Evolutionary conservation across 2,329 filamentous ascomycete species (phyloP), one percentile per base, ranked within the genome.

Genomic region (Cercospora sp.): DNA sequence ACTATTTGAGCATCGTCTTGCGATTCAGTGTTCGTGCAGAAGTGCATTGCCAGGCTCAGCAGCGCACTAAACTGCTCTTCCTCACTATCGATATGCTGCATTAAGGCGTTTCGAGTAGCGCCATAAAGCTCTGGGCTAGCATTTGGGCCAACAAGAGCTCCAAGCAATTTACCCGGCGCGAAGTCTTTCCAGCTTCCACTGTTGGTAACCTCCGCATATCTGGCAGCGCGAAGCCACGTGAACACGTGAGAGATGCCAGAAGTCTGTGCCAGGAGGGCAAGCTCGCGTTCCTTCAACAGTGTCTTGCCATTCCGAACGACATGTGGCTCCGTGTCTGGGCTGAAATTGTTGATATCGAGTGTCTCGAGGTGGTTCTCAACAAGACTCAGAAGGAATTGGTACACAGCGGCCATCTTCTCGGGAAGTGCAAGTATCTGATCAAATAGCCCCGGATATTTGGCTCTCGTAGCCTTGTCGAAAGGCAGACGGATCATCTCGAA

Each of bases 131-230:
- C 5, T 4, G 31, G 39, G n/a, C 18, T 28, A 18, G 36, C n/a
- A 33, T 36, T 42, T 57, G 63, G 18, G n/a, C 13, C 31, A 48
- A 70, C 42, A 26, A 69, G 57, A 63, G 64, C 16, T 4, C 64
- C 67, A n/a, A 75, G 39, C 6, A 75, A 63, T 55, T 69, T 68
- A 23, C 72, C 73, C 16, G 74, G 73, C 10, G 65, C 60, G 33
- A 63, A 74, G 3, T 69, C 60, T 45, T 33, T 61, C 71, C 68
- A 72, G 28, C 64, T 58, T 36, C n/a, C 63, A 59, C 59, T 58
- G 16, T 28, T 53, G 7, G 55, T 59, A 10, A 31, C 55, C 18
- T 69, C 60, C 3, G 55, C 51, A 28, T 64, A 58, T 20, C 58
- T 57, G 39, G 48, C 53, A 28, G 63, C 36, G 20, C 68, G 64